Base-by-base conservation (phyloP, 2,329 filamentous ascomycete genomes). In the Pseudogymnoascus verrucosus region DNA sequence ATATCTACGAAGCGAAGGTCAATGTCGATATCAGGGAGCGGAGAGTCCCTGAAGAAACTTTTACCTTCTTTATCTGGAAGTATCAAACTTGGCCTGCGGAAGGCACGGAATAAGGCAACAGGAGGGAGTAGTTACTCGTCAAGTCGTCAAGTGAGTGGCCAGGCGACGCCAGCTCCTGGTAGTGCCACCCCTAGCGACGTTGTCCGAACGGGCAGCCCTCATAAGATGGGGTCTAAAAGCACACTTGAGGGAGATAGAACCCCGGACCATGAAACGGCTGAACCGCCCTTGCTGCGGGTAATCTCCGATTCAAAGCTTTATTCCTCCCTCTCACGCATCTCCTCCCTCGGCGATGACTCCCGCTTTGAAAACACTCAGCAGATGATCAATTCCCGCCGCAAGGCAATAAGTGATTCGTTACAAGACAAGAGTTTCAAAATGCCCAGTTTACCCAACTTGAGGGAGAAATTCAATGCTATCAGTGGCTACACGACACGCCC, bases 401-500 rank as follows among this genome's bases (percentile, higher is more conserved):
- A 96, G 77, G 93, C 93, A 4, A 90, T 98, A 73, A 89, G 87
- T 71, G 93, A 97, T 73, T 96, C 89, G 71, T 85, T 90, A 66
- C 87, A 91, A 72, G 92, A 96, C 69, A 90, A 92, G 1, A 90
- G 87, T 63, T 89, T 93, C 75, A 90, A 87, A 71, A 81, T 91
- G 71, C 82, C 86, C 61, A 83, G 79, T 66, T 77, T 85, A 40
- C 76, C 80, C 31, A 75, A 72, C 65, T n/a, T 31, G 16, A 54
- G 10, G 47, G 26, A 12, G n/a, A 54, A n/a, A 44, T 62, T 69
- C 12, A 62, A 64, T 66, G 37, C 64, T 10, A 66, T 70, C 8
- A 64, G 62, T 34, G 64, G 66, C 23, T 63, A 62, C 57, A 63
- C 61, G 10, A 65, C 65, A 34, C 61, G 63, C 54, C 47, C 39